These are phyloP conservation scores for Tetrapisispora taiwanensis DNA, from an alignment of 805 yeast species.

Conservation along the genomic window DNA sequence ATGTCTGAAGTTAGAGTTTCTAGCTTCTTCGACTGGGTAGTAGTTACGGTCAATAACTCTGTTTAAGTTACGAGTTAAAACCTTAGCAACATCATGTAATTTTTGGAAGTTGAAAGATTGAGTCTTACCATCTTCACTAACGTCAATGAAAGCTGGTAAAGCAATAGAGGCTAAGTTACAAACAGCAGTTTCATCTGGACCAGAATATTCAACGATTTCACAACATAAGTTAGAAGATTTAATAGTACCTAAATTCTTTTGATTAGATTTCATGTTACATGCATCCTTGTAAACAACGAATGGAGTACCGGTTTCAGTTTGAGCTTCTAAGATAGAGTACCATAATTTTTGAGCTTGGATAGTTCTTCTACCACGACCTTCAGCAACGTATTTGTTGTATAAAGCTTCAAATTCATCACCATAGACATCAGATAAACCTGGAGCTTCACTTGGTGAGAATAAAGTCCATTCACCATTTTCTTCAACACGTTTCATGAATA, in stretches of 20 bases:
- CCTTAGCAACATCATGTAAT: constrained; percentile 67
- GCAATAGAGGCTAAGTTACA: constrained; percentile 89
- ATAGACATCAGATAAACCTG: constrained; percentile 69
- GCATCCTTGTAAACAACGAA: constrained; percentile 88
- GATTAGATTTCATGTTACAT: constrained; percentile 78
- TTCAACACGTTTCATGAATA: constrained; percentile 85
- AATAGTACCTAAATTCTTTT: constrained; percentile 80
- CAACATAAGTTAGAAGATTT: constrained; percentile 89
- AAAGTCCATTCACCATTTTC: constrained; percentile 72
- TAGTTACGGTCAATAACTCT: constrained; percentile 69
- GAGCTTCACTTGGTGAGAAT: constrained; percentile 80
- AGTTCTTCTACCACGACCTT: constrained; percentile 43
- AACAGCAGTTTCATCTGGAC: constrained; percentile 84
- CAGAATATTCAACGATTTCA: constrained; percentile 83
- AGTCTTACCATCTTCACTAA: constrained; percentile 33
- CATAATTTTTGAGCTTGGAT: constrained; percentile 82
- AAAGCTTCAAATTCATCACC: constrained; percentile 71
- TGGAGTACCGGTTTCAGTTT: constrained; percentile 93
- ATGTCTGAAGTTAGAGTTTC: constrained; percentile 60
- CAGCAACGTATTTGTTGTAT: constrained; percentile 59
- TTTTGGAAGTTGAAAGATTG: constrained; percentile 55
- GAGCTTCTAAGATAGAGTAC: constrained; percentile 80
- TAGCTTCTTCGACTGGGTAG: constrained; percentile 75
- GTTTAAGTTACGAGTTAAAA: constrained; percentile 67
- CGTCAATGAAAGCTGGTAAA: constrained; percentile 60